These are phyloP conservation scores for Phytophthora pistaciae DNA, from an alignment of 352 stramenopile genomes.

Conservation along the genomic window DNA sequence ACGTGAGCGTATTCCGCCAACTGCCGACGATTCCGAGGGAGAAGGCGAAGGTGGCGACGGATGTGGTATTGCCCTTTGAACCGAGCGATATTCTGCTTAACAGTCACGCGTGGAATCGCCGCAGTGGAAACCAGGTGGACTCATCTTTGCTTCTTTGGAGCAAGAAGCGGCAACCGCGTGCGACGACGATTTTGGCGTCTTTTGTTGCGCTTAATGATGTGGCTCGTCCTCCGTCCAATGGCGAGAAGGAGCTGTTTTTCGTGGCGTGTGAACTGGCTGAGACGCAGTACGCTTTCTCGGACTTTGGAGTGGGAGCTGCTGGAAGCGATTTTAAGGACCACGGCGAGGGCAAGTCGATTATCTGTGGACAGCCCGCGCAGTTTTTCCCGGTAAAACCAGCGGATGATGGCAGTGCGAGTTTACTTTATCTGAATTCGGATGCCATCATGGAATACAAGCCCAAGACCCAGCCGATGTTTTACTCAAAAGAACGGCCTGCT, in stretches of 20 bases:
- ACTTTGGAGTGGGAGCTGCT: constrained; percentile 54
- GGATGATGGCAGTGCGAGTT: constrained; percentile 19
- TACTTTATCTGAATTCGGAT: constrained; percentile 62
- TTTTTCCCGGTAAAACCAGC: constrained; percentile 41
- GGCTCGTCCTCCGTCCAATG: constrained; percentile 45
- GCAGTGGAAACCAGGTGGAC: constrained; percentile 64
- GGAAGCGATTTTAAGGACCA: constrained; percentile 39
- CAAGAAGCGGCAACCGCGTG: constrained; percentile 55
- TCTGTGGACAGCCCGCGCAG: constrained; percentile 61
- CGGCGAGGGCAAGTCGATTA: constrained; percentile 31
- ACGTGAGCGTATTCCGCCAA: constrained; percentile 45
- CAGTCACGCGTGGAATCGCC: constrained; percentile 61
- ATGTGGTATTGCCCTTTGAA: constrained; percentile 34
- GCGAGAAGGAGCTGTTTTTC: constrained; percentile 69
- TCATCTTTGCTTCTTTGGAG: constrained; percentile 70
- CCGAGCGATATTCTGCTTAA: constrained; percentile 51
- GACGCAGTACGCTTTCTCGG: constrained; percentile 57
- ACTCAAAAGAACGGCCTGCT: constrained; percentile 38
- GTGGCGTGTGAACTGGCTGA: constrained; percentile 65
- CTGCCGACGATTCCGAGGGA: constrained; percentile 38
- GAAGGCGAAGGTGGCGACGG: constrained; percentile 23
- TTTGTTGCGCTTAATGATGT: constrained; percentile 50
- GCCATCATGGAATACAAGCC: constrained; percentile 48
- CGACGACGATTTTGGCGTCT: constrained; percentile 54
- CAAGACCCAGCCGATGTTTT: constrained; percentile 39